Evolutionary conservation across 75 land plant species (phyloP).

Genomic region (Sequoia sempervirens): DNA sequence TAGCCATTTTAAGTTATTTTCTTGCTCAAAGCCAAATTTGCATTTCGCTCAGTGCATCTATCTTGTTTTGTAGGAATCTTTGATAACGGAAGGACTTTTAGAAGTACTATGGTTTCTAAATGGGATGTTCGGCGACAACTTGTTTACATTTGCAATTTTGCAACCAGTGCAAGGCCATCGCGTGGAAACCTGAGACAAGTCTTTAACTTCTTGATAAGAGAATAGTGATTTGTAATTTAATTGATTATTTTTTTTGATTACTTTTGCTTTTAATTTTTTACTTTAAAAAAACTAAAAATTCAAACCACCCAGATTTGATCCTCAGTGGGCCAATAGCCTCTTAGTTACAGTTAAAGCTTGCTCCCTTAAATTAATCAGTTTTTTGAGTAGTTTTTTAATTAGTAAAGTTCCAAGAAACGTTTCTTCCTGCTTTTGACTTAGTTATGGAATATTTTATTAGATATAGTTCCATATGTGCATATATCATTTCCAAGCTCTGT

Average conservation of each 20-base stretch:
- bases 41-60: background rate
- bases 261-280: background rate
- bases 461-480: no score
- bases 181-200: constrained; percentile 93
- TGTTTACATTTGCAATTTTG: constrained; percentile 71
- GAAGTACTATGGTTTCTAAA: constrained; percentile 41
- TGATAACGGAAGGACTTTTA: constrained; percentile 45
- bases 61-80: constrained; percentile 46
- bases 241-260: background rate
- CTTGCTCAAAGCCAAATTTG: background rate
- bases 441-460: no score
- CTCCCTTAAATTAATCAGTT: no score
- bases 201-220: constrained; percentile 49
- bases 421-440: no score
- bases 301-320: no score
- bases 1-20: background rate
- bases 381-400: no score
- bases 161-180: constrained; percentile 81
- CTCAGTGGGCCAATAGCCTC: no score
- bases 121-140: constrained; percentile 64
- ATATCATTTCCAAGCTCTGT: no score
- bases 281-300: background rate
- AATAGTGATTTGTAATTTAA: background rate
- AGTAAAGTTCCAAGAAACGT: no score
- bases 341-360: no score